phyloP scores from a whole-genome alignment of 2,329 filamentous ascomycete species.

The Chrysoporthe austroafricana region DNA sequence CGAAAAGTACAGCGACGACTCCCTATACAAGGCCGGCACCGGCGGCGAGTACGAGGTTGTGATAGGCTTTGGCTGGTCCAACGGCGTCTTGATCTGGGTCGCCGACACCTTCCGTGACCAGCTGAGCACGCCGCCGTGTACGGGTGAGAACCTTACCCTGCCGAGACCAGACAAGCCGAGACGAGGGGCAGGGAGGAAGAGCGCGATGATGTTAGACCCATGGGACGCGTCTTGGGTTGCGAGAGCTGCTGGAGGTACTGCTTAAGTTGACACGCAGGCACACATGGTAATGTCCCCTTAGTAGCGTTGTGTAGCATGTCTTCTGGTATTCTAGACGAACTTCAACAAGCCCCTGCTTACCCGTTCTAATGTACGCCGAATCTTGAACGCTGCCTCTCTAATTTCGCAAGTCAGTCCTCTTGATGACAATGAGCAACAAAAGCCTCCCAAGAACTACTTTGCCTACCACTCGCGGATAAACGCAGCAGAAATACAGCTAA shows the following conservation, averaged over 20 bases:
- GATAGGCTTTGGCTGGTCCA: conserved; percentile 73
- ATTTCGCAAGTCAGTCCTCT: not conserved
- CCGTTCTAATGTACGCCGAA: not conserved
- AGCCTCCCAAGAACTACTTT: not conserved
- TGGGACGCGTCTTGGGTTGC: conserved; percentile 51
- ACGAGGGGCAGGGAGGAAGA: conserved; percentile 31
- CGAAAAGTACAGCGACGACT: conserved; percentile 68
- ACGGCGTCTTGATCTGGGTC: conserved; percentile 69
- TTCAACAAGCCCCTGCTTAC: not conserved
- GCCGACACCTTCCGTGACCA: conserved; percentile 63
- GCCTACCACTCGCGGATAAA: not conserved
- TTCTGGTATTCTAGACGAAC: not conserved
- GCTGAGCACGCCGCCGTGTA: conserved; percentile 60
- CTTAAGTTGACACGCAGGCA: not conserved
- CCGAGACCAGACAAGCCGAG: conserved; percentile 41
- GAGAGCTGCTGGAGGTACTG: conserved; percentile 21
- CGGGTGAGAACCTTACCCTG: conserved; percentile 45
- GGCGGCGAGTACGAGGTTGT: conserved; percentile 73
- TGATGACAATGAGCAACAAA: not conserved
- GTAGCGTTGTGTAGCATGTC: not conserved
- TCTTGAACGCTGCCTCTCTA: not conserved
- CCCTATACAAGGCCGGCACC: conserved; percentile 63
- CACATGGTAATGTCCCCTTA: not conserved
- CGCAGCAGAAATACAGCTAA: not conserved
- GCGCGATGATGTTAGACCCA: conserved; percentile 52